A percentile compares a stretch with the other conserved stretches of the same genome.
These are phyloP conservation scores for Meyerozyma guilliermondii DNA, from an alignment of 1,139 yeast genomes.

Conservation along the genomic window DNA sequence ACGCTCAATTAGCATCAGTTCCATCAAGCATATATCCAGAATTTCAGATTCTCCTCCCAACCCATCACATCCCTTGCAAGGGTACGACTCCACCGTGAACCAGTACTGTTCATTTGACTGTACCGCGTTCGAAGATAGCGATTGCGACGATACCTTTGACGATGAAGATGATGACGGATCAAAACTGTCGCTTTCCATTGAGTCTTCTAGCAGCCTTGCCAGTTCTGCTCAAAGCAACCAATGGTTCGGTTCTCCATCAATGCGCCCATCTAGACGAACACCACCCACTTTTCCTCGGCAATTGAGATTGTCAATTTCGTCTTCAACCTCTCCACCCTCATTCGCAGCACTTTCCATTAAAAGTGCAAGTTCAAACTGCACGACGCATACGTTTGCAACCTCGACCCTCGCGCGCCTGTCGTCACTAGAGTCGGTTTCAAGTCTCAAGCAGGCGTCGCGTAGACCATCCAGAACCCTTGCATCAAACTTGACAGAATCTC, in stretches of 20 bases:
- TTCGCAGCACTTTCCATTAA: background rate
- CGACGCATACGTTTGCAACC: background rate
- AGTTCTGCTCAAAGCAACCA: background rate
- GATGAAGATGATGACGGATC: constrained; percentile 1
- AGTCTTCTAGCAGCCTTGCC: background rate
- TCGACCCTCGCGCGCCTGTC: background rate
- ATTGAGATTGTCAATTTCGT: background rate
- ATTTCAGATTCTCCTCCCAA: background rate
- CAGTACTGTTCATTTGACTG: background rate
- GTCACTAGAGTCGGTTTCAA: background rate
- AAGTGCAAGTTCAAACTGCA: background rate
- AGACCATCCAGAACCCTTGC: background rate
- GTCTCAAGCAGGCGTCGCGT: background rate
- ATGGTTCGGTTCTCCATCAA: background rate
- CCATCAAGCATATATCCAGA: background rate
- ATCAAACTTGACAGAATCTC: constrained; percentile 1
- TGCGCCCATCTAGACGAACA: background rate
- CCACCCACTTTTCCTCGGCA: background rate
- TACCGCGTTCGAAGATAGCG: background rate
- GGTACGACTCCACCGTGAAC: background rate
- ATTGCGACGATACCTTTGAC: background rate
- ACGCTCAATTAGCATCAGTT: constrained; percentile 1
- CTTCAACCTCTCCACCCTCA: background rate
- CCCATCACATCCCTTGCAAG: background rate
- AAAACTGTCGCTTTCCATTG: background rate